Percentiles rank a stretch among this genome's conserved stretches.
Evolutionary conservation across 2,329 filamentous ascomycete species (phyloP).

Genomic region (Trichophyton mentagrophytes): DNA sequence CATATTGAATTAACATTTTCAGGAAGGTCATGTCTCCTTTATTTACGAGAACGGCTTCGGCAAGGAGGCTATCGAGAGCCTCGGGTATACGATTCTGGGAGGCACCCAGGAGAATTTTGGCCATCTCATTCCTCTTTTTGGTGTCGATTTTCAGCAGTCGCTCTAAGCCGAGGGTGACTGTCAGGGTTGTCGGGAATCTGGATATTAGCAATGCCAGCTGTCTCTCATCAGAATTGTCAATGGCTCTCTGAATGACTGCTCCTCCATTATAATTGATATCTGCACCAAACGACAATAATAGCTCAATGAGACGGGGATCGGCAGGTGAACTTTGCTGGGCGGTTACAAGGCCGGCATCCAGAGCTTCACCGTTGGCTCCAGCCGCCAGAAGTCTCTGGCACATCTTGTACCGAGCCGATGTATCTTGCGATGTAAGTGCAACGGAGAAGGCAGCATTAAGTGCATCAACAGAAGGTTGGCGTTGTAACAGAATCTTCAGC

Average conservation of each 20-base stretch:
- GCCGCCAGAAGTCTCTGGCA: constrained; percentile 13
- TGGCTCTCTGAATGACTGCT: constrained; percentile 11
- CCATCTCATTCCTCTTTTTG: constrained; percentile 10
- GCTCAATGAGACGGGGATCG: constrained; percentile 10
- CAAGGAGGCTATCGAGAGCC: constrained; percentile 6
- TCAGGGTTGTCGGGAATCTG: constrained; percentile 9
- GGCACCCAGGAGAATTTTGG: constrained; percentile 10
- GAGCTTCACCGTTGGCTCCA: constrained; percentile 11
- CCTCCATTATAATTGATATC: constrained; percentile 13
- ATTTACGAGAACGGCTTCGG: constrained; percentile 7
- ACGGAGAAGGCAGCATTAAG: constrained; percentile 10
- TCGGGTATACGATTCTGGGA: constrained; percentile 6
- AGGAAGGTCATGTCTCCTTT: constrained; percentile 9
- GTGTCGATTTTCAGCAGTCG: constrained; percentile 5
- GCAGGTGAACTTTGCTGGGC: constrained; percentile 9
- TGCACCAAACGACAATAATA: constrained; percentile 13
- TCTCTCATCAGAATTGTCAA: constrained; percentile 11
- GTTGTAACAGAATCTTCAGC: constrained; percentile 11
- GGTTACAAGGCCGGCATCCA: constrained; percentile 9
- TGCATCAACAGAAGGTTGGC: constrained; percentile 7
- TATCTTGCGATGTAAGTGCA: constrained; percentile 8
- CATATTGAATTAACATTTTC: constrained; percentile 12
- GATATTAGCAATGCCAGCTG: constrained; percentile 12
- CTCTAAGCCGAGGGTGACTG: constrained; percentile 8
- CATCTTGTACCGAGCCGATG: constrained; percentile 9